Conservation (phyloP, 148 eudicot species). For the Selenicereus undatus region DNA sequence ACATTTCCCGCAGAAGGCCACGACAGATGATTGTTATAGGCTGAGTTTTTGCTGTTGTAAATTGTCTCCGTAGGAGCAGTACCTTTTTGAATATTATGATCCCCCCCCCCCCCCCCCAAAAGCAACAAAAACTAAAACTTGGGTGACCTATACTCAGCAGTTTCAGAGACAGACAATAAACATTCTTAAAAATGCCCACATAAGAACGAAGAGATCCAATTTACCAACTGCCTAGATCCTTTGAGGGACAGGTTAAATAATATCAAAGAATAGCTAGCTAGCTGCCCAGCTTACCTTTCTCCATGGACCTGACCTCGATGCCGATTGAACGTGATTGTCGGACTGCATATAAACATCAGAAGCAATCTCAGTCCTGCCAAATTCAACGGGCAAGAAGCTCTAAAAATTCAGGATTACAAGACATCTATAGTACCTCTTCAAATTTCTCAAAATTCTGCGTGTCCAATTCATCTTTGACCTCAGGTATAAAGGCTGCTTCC, state of each 20-base stretch:
- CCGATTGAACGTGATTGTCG: slow-evolving; percentile 44
- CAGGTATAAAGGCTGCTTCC: slow-evolving; percentile 96
- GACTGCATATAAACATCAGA: slow-evolving; percentile 41
- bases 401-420: neutral
- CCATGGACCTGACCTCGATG: slow-evolving; percentile 93
- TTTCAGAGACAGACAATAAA: too few relatives aligned
- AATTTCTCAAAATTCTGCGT: slow-evolving; percentile 97
- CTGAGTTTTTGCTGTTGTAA: too few relatives aligned
- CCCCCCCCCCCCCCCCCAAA: neutral
- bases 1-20: too few relatives aligned
- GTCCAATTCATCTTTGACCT: slow-evolving; percentile 93
- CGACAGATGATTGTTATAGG: too few relatives aligned
- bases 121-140: neutral
- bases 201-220: neutral
- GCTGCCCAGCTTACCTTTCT: slow-evolving; percentile 61
- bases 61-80: too few relatives aligned
- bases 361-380: slow-evolving; percentile 5
- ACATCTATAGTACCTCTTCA: slow-evolving; percentile 61
- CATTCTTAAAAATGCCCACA: neutral
- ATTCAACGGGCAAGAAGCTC: neutral
- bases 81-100: neutral
- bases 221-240: too few relatives aligned
- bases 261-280: neutral
- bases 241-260: neutral
- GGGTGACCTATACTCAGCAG: too few relatives aligned